Base-by-base conservation (phyloP, 345 rosid species). In the Melastoma malabathricum region DNA sequence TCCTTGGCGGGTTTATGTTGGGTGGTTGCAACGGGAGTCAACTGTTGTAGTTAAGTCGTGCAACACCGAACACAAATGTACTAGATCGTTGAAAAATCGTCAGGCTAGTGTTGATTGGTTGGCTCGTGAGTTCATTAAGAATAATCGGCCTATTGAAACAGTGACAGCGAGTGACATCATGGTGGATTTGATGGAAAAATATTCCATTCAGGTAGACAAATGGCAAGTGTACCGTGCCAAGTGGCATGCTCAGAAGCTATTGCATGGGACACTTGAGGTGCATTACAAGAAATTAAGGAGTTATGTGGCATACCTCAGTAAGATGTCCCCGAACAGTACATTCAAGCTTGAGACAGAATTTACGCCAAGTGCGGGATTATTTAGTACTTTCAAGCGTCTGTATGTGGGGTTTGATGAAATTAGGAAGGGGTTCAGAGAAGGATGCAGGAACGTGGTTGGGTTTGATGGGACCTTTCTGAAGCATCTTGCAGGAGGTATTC, bases 381-480 rank as follows among this genome's bases (percentile, higher is more conserved):
- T 22, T 22, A 22, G 4, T 0, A 17, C 13, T 15, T 52, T 52
- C 15, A 39, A 15, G 15, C 34, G 56, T 15, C 18, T 52, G 10
- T 52, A 38, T 52, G 15, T 52, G 6, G 45, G 46, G 2, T 52
- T 31, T 39, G 20, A 31, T 2, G 46, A 15, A 8, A 10, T 31
- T 13, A 52, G 15, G 16, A 17, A 38, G 4, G 56, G 56, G 7
- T 38, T 52, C 29, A 2, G 15, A 6, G 16, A 15, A 3, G 56
- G 45, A 2, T 52, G 10, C 18, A 52, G 46, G 46, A 22, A 22
- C 25, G 25, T 22, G 25, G 25, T 22, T 22, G 25, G 25, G 25
- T 22, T 22, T 22, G 25, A 52, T 52, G 46, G 56, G 3, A 31
- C 45, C 23, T 39, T 31, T 25, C 41, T 52, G 13, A 52, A 52